These are phyloP conservation scores for Alternaria panax DNA, from an alignment of 2,329 filamentous ascomycete species.

Conservation along the genomic window DNA sequence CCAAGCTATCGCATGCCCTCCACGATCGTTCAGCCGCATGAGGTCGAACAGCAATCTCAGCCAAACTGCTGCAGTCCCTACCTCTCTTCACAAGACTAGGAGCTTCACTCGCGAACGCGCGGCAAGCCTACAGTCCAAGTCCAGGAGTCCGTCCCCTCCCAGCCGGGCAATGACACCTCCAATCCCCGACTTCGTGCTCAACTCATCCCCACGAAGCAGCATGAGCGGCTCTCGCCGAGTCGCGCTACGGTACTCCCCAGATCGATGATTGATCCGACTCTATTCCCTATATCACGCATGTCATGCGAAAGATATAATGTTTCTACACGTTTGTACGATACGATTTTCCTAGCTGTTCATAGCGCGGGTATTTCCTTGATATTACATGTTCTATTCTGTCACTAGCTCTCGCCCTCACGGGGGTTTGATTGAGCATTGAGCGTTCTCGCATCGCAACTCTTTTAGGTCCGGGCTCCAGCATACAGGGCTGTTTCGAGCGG, in stretches of 20 bases:
- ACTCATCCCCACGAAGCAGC: slow-evolving; percentile 51
- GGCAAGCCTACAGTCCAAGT: slow-evolving; percentile 27
- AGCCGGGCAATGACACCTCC: slow-evolving; percentile 51
- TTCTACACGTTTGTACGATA: slow-evolving; percentile 16
- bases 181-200: slow-evolving; percentile 55
- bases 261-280: slow-evolving; percentile 20
- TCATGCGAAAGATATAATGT: slow-evolving; percentile 10
- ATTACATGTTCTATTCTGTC: slow-evolving; percentile 9
- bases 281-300: slow-evolving; percentile 3
- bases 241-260: slow-evolving; percentile 33
- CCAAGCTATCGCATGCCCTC: slow-evolving; percentile 61
- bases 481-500: slow-evolving; percentile 13
- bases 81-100: slow-evolving; percentile 33
- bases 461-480: slow-evolving; percentile 16
- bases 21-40: slow-evolving; percentile 48
- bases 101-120: slow-evolving; percentile 34
- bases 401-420: slow-evolving; percentile 22
- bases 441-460: slow-evolving; percentile 11
- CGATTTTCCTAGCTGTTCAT: slow-evolving; percentile 11
- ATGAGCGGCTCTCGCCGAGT: slow-evolving; percentile 41
- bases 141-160: slow-evolving; percentile 46
- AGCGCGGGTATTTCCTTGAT: slow-evolving; percentile 2
- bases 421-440: slow-evolving; percentile 28
- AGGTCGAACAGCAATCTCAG: slow-evolving; percentile 42
- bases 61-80: slow-evolving; percentile 22